Evolutionary conservation across 2,329 filamentous ascomycete genomes (phyloP).

Genomic region (Colletotrichum camelliae): DNA sequence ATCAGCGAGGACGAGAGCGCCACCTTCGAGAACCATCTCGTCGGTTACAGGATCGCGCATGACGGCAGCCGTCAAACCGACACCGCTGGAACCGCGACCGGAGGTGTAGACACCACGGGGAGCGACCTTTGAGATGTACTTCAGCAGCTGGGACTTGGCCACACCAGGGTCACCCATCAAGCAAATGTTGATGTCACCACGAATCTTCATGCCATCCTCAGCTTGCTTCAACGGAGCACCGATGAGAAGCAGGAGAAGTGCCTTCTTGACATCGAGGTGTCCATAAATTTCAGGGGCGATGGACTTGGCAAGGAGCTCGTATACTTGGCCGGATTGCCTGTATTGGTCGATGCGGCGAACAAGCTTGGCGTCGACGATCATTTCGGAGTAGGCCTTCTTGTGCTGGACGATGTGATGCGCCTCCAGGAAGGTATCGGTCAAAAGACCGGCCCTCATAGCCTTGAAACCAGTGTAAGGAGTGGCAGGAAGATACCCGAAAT

Average conservation of each 20-base stretch:
- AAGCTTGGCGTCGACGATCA: conserved; percentile 80
- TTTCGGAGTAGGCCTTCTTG: conserved; percentile 97
- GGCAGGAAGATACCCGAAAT: conserved; percentile 92
- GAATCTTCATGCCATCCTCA: conserved; percentile 98
- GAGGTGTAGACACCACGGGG: conserved; percentile 89
- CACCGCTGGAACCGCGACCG: conserved; percentile 80
- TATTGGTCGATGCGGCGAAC: conserved; percentile 86
- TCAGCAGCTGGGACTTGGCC: conserved; percentile 96
- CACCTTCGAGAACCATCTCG: conserved; percentile 84
- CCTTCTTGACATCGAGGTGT: conserved; percentile 97
- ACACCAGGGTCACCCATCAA: conserved; percentile 99
- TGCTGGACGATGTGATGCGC: conserved; percentile 93
- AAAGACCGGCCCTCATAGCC: conserved; percentile 92
- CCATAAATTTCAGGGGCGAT: conserved; percentile 98
- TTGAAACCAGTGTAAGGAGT: conserved; percentile 99
- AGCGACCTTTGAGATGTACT: conserved; percentile 98
- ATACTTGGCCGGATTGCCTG: conserved; percentile 86
- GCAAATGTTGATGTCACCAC: conserved; percentile 98
- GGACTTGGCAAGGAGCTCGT: conserved; percentile 93
- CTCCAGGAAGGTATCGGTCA: conserved; percentile 97
- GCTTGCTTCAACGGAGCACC: conserved; percentile 96
- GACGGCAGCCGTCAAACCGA: conserved; percentile 82
- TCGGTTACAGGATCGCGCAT: conserved; percentile 86
- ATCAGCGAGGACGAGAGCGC: conserved; percentile 79
- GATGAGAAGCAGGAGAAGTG: conserved; percentile 91